Evolutionary conservation across 176 grass and related monocot species (phyloP).

Genomic region (Avena sativa): DNA sequence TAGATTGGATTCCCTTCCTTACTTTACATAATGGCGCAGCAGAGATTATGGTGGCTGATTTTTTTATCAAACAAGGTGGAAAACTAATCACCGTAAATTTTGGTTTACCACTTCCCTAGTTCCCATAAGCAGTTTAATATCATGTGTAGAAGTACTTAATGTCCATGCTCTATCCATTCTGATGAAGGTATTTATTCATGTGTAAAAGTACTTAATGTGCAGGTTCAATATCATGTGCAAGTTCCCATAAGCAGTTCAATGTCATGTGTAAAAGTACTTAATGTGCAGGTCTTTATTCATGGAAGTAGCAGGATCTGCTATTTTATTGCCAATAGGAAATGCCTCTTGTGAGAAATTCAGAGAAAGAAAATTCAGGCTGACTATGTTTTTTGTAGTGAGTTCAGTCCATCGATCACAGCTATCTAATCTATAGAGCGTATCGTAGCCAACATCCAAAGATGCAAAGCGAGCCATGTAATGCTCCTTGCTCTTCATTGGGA

Average conservation of each 20-base stretch:
- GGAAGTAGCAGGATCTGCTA: neutral
- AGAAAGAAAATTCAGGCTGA: neutral
- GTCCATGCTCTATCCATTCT: conserved; percentile 1
- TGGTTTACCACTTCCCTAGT: neutral
- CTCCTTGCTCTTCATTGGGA: neutral
- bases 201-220: too few species aligned
- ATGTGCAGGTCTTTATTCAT: neutral
- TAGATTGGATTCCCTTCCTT: neutral
- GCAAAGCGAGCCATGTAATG: neutral
- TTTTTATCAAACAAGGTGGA: neutral
- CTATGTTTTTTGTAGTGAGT: neutral
- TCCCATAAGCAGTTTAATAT: neutral
- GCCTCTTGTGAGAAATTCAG: neutral
- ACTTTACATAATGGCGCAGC: conserved; percentile 18
- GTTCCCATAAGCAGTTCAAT: neutral
- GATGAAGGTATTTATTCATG: neutral
- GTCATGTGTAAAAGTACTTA: neutral
- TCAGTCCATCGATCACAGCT: neutral
- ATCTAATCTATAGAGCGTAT: neutral
- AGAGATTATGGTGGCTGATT: conserved; percentile 1
- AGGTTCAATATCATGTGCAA: too few species aligned
- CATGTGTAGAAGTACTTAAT: neutral
- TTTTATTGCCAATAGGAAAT: neutral
- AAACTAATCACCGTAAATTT: neutral
- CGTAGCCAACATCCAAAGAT: neutral